Evolutionary conservation across 352 stramenopile species (phyloP).

Genomic region (Phytopythium ostracodes): DNA sequence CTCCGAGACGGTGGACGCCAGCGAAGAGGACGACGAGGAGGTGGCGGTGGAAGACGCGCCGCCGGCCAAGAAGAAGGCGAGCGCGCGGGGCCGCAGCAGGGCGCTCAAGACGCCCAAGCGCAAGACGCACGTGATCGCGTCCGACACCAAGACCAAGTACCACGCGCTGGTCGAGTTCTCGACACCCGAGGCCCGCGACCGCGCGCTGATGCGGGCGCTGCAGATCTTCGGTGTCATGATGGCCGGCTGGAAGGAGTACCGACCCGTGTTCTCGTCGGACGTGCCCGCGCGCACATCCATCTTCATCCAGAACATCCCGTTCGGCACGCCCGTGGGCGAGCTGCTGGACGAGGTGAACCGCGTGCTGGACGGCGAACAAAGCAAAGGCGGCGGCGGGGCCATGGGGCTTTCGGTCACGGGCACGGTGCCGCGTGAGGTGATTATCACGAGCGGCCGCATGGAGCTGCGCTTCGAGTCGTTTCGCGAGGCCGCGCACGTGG

Average conservation of each 20-base stretch:
- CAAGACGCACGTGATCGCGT: slow-evolving; percentile 73
- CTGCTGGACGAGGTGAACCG: slow-evolving; percentile 59
- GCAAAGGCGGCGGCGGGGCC: slow-evolving; percentile 34
- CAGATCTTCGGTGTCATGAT: slow-evolving; percentile 90
- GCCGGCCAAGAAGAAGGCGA: slow-evolving; percentile 27
- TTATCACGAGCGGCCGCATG: slow-evolving; percentile 72
- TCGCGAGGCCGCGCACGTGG: slow-evolving; percentile 63
- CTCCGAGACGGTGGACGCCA: slow-evolving; percentile 8
- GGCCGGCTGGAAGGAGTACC: slow-evolving; percentile 76
- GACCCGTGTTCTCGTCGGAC: slow-evolving; percentile 64
- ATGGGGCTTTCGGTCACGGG: slow-evolving; percentile 49
- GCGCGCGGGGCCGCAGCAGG: slow-evolving; percentile 15
- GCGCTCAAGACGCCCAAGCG: slow-evolving; percentile 38
- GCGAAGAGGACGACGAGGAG: slow-evolving; percentile 19
- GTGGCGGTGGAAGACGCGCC: slow-evolving; percentile 15
- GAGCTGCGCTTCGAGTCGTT: slow-evolving; percentile 75
- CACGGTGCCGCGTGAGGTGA: slow-evolving; percentile 51
- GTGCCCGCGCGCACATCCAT: slow-evolving; percentile 47
- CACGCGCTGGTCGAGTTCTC: slow-evolving; percentile 81
- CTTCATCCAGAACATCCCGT: slow-evolving; percentile 75
- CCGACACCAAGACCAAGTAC: slow-evolving; percentile 62
- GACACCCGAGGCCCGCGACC: slow-evolving; percentile 30
- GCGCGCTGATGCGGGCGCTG: slow-evolving; percentile 66
- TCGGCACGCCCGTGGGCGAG: slow-evolving; percentile 56
- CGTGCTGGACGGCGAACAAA: slow-evolving; percentile 21